Conservation (phyloP, 345 rosid genomes). For the Salix arbutifolia region DNA sequence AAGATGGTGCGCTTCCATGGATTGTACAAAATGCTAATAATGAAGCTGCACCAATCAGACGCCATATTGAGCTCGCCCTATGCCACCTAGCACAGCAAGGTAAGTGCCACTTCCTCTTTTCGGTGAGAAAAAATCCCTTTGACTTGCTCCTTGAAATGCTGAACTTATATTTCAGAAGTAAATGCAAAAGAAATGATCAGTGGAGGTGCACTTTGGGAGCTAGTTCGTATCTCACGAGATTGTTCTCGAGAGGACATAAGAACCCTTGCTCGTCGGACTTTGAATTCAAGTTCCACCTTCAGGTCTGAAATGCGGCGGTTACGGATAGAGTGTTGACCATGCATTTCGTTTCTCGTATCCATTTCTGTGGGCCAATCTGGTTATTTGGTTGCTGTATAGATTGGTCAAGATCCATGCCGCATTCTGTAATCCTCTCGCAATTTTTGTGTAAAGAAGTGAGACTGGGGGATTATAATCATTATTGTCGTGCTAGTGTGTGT, state of each 20-base stretch:
- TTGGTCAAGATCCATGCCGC: background rate
- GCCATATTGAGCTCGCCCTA: constrained; percentile 34
- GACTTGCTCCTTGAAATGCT: background rate
- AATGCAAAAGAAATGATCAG: constrained; percentile 34
- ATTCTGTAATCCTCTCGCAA: background rate
- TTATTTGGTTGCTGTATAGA: background rate
- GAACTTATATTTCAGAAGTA: constrained; percentile 17
- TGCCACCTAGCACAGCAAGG: constrained; percentile 33
- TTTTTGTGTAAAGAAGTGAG: constrained; percentile 15
- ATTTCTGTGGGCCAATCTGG: background rate
- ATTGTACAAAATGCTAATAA: constrained; percentile 34
- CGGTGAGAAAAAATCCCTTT: background rate
- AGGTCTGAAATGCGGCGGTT: constrained; percentile 30
- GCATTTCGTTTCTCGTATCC: background rate
- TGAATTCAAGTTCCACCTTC: constrained; percentile 30
- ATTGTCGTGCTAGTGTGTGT: background rate
- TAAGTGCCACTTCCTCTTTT: constrained; percentile 3
- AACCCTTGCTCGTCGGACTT: constrained; percentile 26
- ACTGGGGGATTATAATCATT: background rate
- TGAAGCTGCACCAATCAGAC: constrained; percentile 35
- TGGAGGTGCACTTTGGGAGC: constrained; percentile 38
- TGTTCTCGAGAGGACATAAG: constrained; percentile 34
- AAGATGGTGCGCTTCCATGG: constrained; percentile 35
- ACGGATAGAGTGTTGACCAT: constrained; percentile 24
- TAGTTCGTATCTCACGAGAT: constrained; percentile 31